These are phyloP conservation scores for Populus nigra DNA, from an alignment of 345 rosid species.

Conservation along the genomic window DNA sequence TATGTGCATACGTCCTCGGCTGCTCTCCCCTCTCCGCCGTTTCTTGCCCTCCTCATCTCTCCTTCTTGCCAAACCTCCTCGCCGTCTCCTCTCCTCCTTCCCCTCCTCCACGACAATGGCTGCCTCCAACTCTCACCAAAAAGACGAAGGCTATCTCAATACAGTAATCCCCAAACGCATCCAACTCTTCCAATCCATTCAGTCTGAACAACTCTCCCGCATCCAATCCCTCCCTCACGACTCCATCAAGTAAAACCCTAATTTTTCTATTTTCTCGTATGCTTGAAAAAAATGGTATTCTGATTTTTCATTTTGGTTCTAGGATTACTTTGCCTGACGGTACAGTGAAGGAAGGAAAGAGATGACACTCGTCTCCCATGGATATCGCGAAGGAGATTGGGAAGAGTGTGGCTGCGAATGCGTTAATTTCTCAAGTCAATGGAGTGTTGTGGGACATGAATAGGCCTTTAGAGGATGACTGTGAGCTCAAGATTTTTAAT, in stretches of 20 bases:
- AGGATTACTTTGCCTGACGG: slow-evolving; percentile 76
- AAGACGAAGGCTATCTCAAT: slow-evolving; percentile 60
- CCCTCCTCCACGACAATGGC: slow-evolving; percentile 17
- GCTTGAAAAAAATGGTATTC: not conserved
- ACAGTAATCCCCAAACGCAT: slow-evolving; percentile 65
- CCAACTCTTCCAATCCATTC: slow-evolving; percentile 61
- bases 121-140: slow-evolving; percentile 33
- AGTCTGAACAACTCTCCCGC: slow-evolving; percentile 52
- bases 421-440: slow-evolving; percentile 71
- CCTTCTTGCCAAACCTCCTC: slow-evolving; percentile 12
- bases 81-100: slow-evolving; percentile 20
- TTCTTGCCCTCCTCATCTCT: slow-evolving; percentile 13
- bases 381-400: slow-evolving; percentile 68
- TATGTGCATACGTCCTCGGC: not conserved
- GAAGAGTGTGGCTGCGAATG: slow-evolving; percentile 63
- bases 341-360: slow-evolving; percentile 80
- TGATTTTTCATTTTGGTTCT: slow-evolving; percentile 1
- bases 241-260: slow-evolving; percentile 53
- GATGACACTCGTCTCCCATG: slow-evolving; percentile 71
- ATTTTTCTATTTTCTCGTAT: not conserved
- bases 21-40: not conserved
- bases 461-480: slow-evolving; percentile 75
- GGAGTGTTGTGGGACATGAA: slow-evolving; percentile 91
- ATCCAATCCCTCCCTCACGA: slow-evolving; percentile 62
- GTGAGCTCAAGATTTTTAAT: slow-evolving; percentile 65